phyloP scores from a whole-genome alignment of 2,329 filamentous ascomycete genomes.

The Calonectria pteridis region DNA sequence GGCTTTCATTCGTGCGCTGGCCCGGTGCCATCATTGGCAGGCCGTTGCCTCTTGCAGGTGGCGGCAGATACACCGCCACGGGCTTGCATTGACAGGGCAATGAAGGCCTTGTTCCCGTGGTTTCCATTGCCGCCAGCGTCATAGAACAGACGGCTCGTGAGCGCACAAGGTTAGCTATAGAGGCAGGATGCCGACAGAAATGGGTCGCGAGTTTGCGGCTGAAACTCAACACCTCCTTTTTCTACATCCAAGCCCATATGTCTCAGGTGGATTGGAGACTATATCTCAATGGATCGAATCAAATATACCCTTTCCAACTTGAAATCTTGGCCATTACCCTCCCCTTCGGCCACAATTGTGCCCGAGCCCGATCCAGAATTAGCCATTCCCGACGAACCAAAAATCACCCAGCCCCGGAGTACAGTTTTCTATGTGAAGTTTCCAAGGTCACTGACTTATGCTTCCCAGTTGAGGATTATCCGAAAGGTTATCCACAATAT shows the following conservation, averaged over 20 bases:
- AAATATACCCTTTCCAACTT: neutral
- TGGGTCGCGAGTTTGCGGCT: neutral
- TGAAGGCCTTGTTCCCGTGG: too few relatives aligned
- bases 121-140: too few relatives aligned
- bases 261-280: neutral
- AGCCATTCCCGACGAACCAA: neutral
- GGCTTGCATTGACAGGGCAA: neutral
- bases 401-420: neutral
- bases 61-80: neutral
- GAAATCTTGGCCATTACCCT: neutral
- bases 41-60: neutral
- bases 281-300: neutral
- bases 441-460: neutral
- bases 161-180: too few relatives aligned
- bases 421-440: neutral
- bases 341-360: neutral
- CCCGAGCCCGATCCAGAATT: neutral
- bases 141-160: too few relatives aligned
- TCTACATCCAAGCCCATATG: neutral
- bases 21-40: neutral
- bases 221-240: neutral
- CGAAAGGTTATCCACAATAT: slow-evolving; percentile 47
- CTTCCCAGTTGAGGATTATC: slow-evolving; percentile 20
- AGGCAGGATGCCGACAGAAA: neutral
- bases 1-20: too few relatives aligned